Evolutionary conservation across 352 stramenopile genomes (phyloP), one percentile per base, ranked within the genome.

Genomic region (Globisporangium cystogenes): DNA sequence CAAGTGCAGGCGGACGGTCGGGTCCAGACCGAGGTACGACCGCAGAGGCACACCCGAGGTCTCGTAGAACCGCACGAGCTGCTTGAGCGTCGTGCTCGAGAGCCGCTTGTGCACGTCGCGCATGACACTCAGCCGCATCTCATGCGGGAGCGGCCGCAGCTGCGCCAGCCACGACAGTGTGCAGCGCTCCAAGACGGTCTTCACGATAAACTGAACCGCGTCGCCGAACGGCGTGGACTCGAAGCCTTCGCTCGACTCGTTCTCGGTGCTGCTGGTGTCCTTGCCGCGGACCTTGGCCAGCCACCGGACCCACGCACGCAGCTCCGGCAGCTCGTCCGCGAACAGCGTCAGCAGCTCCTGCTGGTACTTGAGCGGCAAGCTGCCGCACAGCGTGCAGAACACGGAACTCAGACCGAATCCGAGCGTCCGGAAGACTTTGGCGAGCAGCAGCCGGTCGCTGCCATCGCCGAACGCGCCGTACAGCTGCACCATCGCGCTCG

Each of bases 341-440:
- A 86, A 88, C n/a, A 83, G 42, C 5, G 68, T 62, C 14, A 82
- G 73, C n/a, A 81, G 64, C 15, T 82, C 77, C 40, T 82, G 75
- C 55, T 81, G 74, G 29, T 68, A 60, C 45, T 72, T 80, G 42
- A 76, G 60, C 2, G 74, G 40, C 4, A 87, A 31, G 6, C 65
- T 70, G 14, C 57, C 48, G 2, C 61, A 70, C 21, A 87, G 54
- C 10, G 55, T 27, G 37, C 72, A 82, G 49, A 81, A 81, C 23
- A 64, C 66, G 39, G 63, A 49, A 12, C 59, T 64, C 15, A 67
- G 49, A 11, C 60, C 43, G 7, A 67, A 49, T 0, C 72, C 72
- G 27, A 88, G 55, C 2, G 74, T 68, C 55, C 83, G 74, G 40
- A 86, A 75, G 33, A 77, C 74, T 53, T 78, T 81, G 1, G 69